Evolutionary conservation across 2,329 filamentous ascomycete genomes (phyloP), one percentile per base, ranked within the genome.

Genomic region (Sporothrix dimorphospora): DNA sequence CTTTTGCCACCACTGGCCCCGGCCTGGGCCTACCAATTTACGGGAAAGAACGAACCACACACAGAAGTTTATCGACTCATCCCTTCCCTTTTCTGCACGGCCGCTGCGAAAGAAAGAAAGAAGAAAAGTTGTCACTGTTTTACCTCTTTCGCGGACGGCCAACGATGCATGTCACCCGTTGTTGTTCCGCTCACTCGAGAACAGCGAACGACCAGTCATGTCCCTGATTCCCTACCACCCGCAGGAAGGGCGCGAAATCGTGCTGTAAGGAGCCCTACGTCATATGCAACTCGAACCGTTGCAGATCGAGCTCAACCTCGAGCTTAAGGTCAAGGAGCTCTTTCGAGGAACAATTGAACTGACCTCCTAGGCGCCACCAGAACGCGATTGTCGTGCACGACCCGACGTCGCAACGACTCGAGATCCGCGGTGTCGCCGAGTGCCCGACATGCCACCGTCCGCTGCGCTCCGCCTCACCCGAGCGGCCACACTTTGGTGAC

Each of bases 371-470:
- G 69, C 96, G 95, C 74, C 94, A 98, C 81, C 92, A 93, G 79
- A 94, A 97, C 82, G 92, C 94, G 27, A 90, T 99, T 72, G 96
- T 99, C 59, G 90, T 98, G 49, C 94, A 93, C 78, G 95, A 99
- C 82, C 92, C 90, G 63, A 86, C 89, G 40, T 97, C 94, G 7
- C 91, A 91, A 75, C 92, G 94, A 77, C 89, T 99, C 75, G 93
- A 94, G 76, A 91, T 98, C 69, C 91, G 92, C 74, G 90, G 85
- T 73, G 83, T 94, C 72, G 88, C 89, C 72, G 90, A 94, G 78
- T 99, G 97, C 79, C 96, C 97, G n/a, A 93, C 94, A 78, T 98
- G 95, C 80, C 93, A 94, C 79, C 91, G 92, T 70, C 89, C 93
- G 21, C 87, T 90, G 81, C 80, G 86, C 75, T 70, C 71, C 1